These are phyloP conservation scores for Kokia cookei DNA, from an alignment of 441 rosid genomes.

Conservation along the genomic window DNA sequence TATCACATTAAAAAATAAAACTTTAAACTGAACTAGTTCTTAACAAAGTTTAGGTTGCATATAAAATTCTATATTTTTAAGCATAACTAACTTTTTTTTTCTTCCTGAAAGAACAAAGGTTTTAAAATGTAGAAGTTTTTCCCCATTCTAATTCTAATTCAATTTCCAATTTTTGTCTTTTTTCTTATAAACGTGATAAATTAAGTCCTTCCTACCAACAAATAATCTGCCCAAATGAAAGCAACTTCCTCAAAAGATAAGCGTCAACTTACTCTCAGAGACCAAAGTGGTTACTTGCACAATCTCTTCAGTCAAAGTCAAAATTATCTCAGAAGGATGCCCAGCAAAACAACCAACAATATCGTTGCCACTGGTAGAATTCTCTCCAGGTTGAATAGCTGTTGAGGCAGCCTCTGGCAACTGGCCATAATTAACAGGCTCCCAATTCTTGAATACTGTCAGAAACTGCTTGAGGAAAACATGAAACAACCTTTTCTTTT, in stretches of 20 bases:
- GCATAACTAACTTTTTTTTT: neutral
- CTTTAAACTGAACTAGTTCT: slow-evolving; percentile 1
- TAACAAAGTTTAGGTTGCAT: neutral
- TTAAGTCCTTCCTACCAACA: slow-evolving; percentile 4
- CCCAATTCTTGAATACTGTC: slow-evolving; percentile 54
- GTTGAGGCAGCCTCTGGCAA: slow-evolving; percentile 33
- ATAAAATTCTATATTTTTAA: neutral
- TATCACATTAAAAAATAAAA: neutral
- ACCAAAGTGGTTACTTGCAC: slow-evolving; percentile 34
- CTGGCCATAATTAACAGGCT: slow-evolving; percentile 43
- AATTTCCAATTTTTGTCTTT: neutral
- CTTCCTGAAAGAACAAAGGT: neutral
- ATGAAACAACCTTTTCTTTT: slow-evolving; percentile 49
- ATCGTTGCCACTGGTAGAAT: slow-evolving; percentile 21
- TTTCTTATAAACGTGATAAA: neutral
- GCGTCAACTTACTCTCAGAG: slow-evolving; percentile 48
- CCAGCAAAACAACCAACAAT: slow-evolving; percentile 55
- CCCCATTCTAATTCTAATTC: neutral
- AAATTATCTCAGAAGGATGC: slow-evolving; percentile 64
- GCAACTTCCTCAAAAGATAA: neutral
- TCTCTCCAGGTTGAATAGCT: slow-evolving; percentile 29
- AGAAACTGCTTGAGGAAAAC: slow-evolving; percentile 65
- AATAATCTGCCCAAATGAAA: slow-evolving; percentile 7
- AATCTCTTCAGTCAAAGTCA: slow-evolving; percentile 46
- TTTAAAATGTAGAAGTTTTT: neutral